Percentiles rank a stretch among this genome's conserved stretches.
These are phyloP conservation scores for Fusarium camptoceras DNA, from an alignment of 2,329 filamentous ascomycete species.

Conservation along the genomic window DNA sequence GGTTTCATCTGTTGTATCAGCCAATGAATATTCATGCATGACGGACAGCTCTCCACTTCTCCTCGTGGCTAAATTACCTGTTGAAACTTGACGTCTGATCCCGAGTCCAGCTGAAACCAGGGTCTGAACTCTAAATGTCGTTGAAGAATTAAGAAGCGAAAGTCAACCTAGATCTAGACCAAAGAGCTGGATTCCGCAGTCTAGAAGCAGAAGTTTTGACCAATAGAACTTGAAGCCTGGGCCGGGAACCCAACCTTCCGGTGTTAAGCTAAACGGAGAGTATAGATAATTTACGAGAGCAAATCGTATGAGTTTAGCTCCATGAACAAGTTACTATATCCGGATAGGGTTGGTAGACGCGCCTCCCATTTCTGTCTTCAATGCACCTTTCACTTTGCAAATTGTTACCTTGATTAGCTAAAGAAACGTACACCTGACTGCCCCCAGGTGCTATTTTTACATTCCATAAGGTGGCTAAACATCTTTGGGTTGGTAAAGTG, in stretches of 20 bases:
- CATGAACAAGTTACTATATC: rapidly evolving
- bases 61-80: neutral
- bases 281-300: too few species aligned
- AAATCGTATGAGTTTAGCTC: too few species aligned
- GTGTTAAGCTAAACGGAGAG: neutral
- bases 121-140: neutral
- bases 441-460: neutral
- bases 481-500: too few species aligned
- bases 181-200: neutral
- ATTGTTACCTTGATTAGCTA: too few species aligned
- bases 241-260: neutral
- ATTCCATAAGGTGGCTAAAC: neutral
- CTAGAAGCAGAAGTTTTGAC: neutral
- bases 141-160: neutral
- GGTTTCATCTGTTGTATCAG: neutral
- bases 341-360: neutral
- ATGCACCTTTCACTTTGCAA: neutral
- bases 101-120: neutral
- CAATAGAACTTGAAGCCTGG: neutral
- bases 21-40: neutral
- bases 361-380: rapidly evolving
- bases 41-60: neutral
- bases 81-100: neutral
- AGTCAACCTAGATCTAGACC: neutral
- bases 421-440: neutral